Evolutionary conservation across 2,329 filamentous ascomycete species (phyloP).

Genomic region (Penicillium sp.): DNA sequence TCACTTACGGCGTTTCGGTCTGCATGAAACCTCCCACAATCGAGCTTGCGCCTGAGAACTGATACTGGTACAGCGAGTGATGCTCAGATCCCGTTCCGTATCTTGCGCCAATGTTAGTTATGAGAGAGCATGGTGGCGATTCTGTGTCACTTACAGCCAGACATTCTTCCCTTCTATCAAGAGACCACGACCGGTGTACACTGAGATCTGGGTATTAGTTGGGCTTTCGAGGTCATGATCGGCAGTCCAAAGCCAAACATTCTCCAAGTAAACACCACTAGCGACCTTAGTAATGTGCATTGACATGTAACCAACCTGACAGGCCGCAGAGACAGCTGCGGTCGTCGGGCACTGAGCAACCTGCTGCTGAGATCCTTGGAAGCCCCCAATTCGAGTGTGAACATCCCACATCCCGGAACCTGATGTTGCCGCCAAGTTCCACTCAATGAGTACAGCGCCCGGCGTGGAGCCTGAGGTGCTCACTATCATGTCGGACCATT

Average conservation of each 20-base stretch:
- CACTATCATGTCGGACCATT: constrained; percentile 71
- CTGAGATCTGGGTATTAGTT: constrained; percentile 49
- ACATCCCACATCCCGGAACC: constrained; percentile 58
- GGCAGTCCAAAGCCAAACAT: constrained; percentile 53
- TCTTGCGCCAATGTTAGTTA: constrained; percentile 17
- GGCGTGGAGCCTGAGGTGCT: constrained; percentile 64
- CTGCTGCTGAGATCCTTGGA: constrained; percentile 49
- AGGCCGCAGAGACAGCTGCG: constrained; percentile 35
- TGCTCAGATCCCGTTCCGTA: constrained; percentile 49
- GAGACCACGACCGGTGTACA: constrained; percentile 55
- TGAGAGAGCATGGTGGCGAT: not conserved
- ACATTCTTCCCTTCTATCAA: constrained; percentile 47
- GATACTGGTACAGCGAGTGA: constrained; percentile 50
- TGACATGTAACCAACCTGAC: constrained; percentile 38
- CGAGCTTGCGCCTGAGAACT: constrained; percentile 40
- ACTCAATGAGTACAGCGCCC: constrained; percentile 70
- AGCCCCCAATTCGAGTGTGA: constrained; percentile 53
- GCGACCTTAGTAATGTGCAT: constrained; percentile 39
- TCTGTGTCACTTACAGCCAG: constrained; percentile 34
- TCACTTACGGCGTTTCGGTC: constrained; percentile 39
- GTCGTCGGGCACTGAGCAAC: constrained; percentile 44
- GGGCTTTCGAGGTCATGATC: constrained; percentile 57
- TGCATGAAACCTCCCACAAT: constrained; percentile 38
- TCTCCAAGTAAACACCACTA: constrained; percentile 47
- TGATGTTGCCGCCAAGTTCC: constrained; percentile 60